Conservation (phyloP, 331 rosid genomes). For the Rhamnella rubrinervis region DNA sequence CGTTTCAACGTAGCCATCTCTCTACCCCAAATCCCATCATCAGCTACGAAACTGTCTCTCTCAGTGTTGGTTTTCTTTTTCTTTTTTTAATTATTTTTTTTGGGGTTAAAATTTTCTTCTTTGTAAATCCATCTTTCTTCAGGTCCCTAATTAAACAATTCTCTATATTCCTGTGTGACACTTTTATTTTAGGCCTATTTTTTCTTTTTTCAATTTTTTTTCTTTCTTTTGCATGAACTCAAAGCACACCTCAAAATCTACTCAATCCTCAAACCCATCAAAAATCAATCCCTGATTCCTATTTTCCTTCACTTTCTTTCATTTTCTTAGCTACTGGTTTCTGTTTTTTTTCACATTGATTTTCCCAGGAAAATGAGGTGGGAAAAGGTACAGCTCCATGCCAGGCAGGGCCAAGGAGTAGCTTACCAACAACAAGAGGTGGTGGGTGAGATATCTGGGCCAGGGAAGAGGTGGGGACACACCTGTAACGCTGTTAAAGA, state of each 20-base stretch:
- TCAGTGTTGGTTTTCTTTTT: too few relatives aligned
- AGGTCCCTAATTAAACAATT: too few relatives aligned
- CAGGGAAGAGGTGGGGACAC: constrained; percentile 99
- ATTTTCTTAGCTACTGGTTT: constrained; percentile 33
- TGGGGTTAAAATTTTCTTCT: too few relatives aligned
- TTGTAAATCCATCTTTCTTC: too few relatives aligned
- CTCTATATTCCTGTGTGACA: too few relatives aligned
- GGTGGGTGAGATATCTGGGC: constrained; percentile 48
- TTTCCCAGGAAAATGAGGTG: constrained; percentile 71
- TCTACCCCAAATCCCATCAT: too few relatives aligned
- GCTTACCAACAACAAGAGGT: constrained; percentile 12
- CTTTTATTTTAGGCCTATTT: too few relatives aligned
- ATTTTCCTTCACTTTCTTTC: constrained; percentile 14
- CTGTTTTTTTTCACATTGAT: constrained; percentile 17
- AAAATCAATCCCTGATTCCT: neutral
- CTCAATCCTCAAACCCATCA: neutral
- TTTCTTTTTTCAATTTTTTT: neutral
- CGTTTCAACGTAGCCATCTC: too few relatives aligned
- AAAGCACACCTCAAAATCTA: neutral
- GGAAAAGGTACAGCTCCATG: constrained; percentile 62
- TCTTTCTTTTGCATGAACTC: neutral
- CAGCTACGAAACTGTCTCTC: too few relatives aligned
- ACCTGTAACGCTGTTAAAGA: constrained; percentile 92
- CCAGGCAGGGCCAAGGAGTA: constrained; percentile 42
- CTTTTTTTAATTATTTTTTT: too few relatives aligned